Evolutionary conservation across 1,284 basidiomycete species (phyloP).

Genomic region (Microbotryum scabiosae): DNA sequence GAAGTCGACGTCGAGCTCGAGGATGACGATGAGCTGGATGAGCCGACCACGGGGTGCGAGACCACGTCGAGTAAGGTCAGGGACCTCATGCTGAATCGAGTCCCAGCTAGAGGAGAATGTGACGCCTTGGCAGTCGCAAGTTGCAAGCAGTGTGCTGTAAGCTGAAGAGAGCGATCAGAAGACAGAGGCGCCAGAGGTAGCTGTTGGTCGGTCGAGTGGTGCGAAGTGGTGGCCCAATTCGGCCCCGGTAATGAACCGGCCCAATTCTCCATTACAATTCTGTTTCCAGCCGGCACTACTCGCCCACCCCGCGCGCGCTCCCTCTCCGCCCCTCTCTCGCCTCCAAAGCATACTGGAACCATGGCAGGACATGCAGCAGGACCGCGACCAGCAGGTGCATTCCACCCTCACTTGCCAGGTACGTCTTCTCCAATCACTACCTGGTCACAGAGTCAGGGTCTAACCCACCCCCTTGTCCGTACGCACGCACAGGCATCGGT

Average conservation of each 20-base stretch:
- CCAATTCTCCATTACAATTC: too few relatives aligned
- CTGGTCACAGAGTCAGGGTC: neutral
- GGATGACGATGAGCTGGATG: conserved; percentile 3
- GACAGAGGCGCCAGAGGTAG: neutral
- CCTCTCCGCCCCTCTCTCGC: neutral
- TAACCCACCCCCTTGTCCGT: too few relatives aligned
- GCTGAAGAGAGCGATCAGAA: neutral
- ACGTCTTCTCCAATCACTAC: neutral
- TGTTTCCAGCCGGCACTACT: too few relatives aligned
- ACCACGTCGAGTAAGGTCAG: conserved; percentile 15
- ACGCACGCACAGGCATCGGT: conserved; percentile 49
- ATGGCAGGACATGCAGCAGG: conserved; percentile 24
- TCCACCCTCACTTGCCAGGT: conserved; percentile 29
- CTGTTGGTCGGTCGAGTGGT: too few relatives aligned
- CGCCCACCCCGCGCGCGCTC: too few relatives aligned
- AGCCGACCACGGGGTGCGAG: conserved; percentile 2
- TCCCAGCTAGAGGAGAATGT: neutral
- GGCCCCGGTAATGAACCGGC: too few relatives aligned
- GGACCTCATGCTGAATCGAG: conserved; percentile 17
- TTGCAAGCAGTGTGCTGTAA: neutral
- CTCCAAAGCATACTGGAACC: neutral
- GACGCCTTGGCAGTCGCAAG: neutral
- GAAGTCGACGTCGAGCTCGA: conserved; percentile 10
- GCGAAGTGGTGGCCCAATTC: too few relatives aligned
- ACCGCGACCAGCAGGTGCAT: conserved; percentile 22